Evolutionary conservation across 2,329 filamentous ascomycete species (phyloP).

Genomic region (Exophiala xenobiotica): DNA sequence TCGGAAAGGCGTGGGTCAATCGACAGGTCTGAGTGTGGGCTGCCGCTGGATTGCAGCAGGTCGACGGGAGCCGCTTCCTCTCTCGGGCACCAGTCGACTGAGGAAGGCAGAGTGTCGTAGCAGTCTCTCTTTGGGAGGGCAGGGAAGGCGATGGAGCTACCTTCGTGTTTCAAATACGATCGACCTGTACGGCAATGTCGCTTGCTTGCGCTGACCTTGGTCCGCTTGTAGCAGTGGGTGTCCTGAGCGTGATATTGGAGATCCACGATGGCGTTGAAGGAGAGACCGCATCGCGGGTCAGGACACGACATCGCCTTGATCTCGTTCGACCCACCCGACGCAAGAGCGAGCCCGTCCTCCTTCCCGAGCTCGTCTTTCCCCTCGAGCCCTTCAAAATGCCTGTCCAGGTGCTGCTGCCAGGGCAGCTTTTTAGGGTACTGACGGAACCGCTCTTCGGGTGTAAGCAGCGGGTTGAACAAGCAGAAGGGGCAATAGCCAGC

Average conservation of each 20-base stretch:
- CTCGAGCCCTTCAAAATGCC: slow-evolving; percentile 8
- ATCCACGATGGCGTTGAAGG: slow-evolving; percentile 11
- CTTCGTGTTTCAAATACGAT: background rate
- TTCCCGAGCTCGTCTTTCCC: slow-evolving; percentile 5
- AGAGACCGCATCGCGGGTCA: slow-evolving; percentile 9
- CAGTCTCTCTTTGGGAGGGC: too few relatives aligned
- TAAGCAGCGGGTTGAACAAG: slow-evolving; percentile 5
- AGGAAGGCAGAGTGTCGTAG: too few relatives aligned
- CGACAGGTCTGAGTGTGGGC: too few relatives aligned
- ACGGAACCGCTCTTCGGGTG: slow-evolving; percentile 7
- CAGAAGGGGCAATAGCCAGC: slow-evolving; percentile 11
- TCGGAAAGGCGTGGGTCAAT: too few relatives aligned
- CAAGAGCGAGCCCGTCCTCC: slow-evolving; percentile 2
- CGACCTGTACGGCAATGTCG: slow-evolving; percentile 6
- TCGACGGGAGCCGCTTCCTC: too few relatives aligned
- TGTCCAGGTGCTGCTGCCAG: slow-evolving; percentile 11
- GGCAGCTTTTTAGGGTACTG: slow-evolving; percentile 9
- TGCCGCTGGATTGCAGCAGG: too few relatives aligned
- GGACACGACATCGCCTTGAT: slow-evolving; percentile 7
- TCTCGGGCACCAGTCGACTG: too few relatives aligned
- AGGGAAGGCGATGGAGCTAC: too few relatives aligned
- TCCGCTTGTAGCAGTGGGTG: slow-evolving; percentile 11
- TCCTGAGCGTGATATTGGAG: slow-evolving; percentile 13
- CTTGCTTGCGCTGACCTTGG: slow-evolving; percentile 10
- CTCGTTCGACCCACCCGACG: slow-evolving; percentile 7